Evolutionary conservation across 2,329 filamentous ascomycete genomes (phyloP).

Genomic region (Aaosphaeria pasadenensis): DNA sequence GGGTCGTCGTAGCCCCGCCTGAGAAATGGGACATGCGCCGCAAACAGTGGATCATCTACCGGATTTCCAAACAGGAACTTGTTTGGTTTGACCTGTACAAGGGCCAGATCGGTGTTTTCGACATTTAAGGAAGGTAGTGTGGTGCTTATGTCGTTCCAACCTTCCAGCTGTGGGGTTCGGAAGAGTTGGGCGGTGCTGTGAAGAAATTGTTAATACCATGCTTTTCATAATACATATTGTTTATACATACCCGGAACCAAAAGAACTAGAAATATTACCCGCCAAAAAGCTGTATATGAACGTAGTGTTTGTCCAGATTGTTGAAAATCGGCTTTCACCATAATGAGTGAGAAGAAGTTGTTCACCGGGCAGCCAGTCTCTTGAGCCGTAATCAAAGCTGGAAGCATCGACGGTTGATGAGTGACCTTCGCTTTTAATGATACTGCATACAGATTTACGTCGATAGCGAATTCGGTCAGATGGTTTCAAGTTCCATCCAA

Average conservation of each 20-base stretch:
- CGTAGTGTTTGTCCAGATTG: conserved; percentile 6
- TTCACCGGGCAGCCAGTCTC: neutral
- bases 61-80: neutral
- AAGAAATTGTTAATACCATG: neutral
- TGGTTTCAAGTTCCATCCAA: conserved; percentile 3
- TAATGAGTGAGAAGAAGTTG: neutral
- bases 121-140: conserved; percentile 4
- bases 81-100: conserved; percentile 2
- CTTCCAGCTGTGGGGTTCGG: neutral
- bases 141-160: neutral
- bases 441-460: conserved; percentile 5
- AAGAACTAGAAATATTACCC: conserved; percentile 1
- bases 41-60: conserved; percentile 6
- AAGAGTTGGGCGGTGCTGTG: neutral
- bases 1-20: neutral
- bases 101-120: conserved; percentile 2
- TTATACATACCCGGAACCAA: too few relatives aligned
- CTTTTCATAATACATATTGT: neutral
- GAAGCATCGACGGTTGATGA: neutral
- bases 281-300: conserved; percentile 5
- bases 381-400: neutral
- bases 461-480: conserved; percentile 1
- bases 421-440: conserved; percentile 1
- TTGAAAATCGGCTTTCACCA: conserved; percentile 3
- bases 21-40: conserved; percentile 2